Conservation (phyloP, 2,329 filamentous ascomycete species). For the Parastagonospora nodorum region DNA sequence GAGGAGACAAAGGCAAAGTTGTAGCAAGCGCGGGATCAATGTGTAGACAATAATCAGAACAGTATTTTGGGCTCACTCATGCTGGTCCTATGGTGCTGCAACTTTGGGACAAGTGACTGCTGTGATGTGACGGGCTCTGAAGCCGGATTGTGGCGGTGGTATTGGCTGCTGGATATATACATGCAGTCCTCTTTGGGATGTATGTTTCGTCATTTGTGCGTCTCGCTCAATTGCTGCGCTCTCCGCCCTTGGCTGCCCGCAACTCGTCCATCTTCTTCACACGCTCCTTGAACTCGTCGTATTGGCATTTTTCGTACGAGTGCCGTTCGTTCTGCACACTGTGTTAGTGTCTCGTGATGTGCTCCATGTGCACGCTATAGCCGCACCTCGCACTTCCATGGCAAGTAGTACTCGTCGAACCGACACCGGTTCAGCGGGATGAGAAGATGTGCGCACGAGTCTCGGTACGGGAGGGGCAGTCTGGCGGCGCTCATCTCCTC, state of each 20-base stretch:
- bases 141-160: background rate
- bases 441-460: conserved; percentile 91
- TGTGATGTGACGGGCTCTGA: background rate
- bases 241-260: conserved; percentile 80
- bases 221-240: conserved; percentile 75
- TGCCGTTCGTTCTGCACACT: conserved; percentile 82
- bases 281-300: conserved; percentile 97
- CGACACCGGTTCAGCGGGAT: conserved; percentile 97
- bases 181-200: conserved; percentile 26
- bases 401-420: conserved; percentile 86
- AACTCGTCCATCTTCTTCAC: conserved; percentile 99
- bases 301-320: conserved; percentile 99
- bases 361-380: background rate
- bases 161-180: conserved; percentile 40
- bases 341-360: conserved; percentile 17
- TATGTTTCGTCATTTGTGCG: background rate
- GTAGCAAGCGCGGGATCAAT: conserved; percentile 12
- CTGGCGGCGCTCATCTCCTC: conserved; percentile 93
- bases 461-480: conserved; percentile 87
- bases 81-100: background rate
- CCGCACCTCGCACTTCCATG: conserved; percentile 95
- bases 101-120: too few species aligned
- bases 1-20: conserved; percentile 38
- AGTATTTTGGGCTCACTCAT: background rate
- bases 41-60: background rate